Evolutionary conservation across 2,329 filamentous ascomycete species (phyloP).

Genomic region (Pseudogymnoascus sp.): DNA sequence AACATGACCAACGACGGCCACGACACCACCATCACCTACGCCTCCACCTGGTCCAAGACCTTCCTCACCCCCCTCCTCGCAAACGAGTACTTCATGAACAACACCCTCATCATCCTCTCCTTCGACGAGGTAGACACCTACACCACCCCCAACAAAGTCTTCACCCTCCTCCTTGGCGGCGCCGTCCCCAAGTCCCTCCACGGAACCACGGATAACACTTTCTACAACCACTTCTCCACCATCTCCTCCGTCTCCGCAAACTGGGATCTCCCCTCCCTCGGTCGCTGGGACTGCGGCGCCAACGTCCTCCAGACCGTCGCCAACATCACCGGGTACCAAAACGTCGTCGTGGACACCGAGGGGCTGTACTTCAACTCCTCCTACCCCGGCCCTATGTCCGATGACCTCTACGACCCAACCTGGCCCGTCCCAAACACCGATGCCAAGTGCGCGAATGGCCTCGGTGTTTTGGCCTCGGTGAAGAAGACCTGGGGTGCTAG

Average conservation of each 20-base stretch:
- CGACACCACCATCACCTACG: slow-evolving; percentile 44
- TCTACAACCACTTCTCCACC: slow-evolving; percentile 41
- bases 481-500: slow-evolving; percentile 16
- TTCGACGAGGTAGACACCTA: slow-evolving; percentile 53
- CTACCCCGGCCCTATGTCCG: slow-evolving; percentile 32
- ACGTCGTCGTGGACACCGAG: slow-evolving; percentile 26
- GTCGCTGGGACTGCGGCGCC: slow-evolving; percentile 37
- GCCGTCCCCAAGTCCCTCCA: slow-evolving; percentile 40
- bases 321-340: slow-evolving; percentile 23
- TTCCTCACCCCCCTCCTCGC: slow-evolving; percentile 48
- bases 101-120: slow-evolving; percentile 49
- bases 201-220: slow-evolving; percentile 45
- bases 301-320: slow-evolving; percentile 30
- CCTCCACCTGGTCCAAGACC: slow-evolving; percentile 43
- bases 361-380: slow-evolving; percentile 38
- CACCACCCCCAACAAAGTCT: slow-evolving; percentile 45
- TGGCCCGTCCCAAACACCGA: slow-evolving; percentile 20
- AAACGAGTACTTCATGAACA: slow-evolving; percentile 43
- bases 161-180: slow-evolving; percentile 47
- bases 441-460: slow-evolving; percentile 17
- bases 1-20: slow-evolving; percentile 63
- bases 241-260: slow-evolving; percentile 37
- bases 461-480: slow-evolving; percentile 14
- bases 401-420: slow-evolving; percentile 19
- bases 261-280: slow-evolving; percentile 37